Base-by-base conservation (phyloP, 2,329 filamentous ascomycete species). In the Bertia moriformis region DNA sequence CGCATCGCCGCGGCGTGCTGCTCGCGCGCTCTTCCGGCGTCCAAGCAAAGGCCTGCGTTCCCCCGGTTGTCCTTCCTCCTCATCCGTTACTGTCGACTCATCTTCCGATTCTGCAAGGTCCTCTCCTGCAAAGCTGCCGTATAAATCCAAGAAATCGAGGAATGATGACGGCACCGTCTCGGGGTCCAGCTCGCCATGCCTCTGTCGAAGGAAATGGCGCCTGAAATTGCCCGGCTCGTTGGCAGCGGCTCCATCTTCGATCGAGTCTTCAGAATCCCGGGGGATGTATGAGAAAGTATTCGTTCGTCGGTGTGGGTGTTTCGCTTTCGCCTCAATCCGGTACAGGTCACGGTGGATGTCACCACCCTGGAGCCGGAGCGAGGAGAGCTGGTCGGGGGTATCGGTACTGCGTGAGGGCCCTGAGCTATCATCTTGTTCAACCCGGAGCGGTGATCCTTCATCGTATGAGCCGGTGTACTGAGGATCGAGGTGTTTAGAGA, bases 281-380 rank as follows among this genome's bases (percentile, higher is more conserved):
- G 45, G 53, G 1, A 67, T 62, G 46, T 73, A 62, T 38, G 81
- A 78, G 49, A 86, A 86, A 0, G 80, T 85, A 39, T 70, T 69
- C 14, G 49, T 73, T 10, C 32, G 32, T 46, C 60, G 63, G 53
- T 57, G 60, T 48, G 50, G 69, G 55, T 54, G 56, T 59, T 17
- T 22, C 7, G 19, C 59, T 29, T 73, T 65, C 13, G 24, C 32
- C 44, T 78, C 74, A 48, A 85, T 76, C 51, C 32, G 15, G 67
- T 83, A 88, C 22, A 88, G 69, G 49, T 84, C 79, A 22, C 83
- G 76, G 52, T 87, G 82, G 17, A 88, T 79, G 49, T 88, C 83
- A 30, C 83, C 83, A 39, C 83, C 83, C 50, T 82, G 81, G 3
- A 87, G 65, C 42, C 66, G 73, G 39, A 87, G 61, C 0, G 83